Evolutionary conservation across 768 basidiomycete species (phyloP).

Genomic region (Lactifluus hygrophoroides): DNA sequence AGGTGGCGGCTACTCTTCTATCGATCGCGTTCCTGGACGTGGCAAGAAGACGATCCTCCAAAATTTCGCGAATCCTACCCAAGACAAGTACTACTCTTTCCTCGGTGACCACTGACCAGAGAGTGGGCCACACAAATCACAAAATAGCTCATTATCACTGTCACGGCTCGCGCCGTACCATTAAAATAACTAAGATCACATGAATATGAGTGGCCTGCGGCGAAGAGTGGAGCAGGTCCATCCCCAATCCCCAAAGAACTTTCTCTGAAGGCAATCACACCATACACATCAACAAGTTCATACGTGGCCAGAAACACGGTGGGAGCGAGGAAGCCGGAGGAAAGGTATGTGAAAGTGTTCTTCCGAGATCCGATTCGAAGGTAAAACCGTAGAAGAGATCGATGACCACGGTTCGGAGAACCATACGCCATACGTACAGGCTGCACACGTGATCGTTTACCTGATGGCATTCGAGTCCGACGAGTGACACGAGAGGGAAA

Average conservation of each 20-base stretch:
- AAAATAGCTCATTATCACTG: not conserved
- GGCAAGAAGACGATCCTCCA: not conserved
- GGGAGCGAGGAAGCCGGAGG: not conserved
- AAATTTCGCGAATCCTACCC: no score
- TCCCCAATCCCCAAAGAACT: not conserved
- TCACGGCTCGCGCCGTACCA: no score
- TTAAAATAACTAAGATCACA: no score
- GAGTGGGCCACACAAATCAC: not conserved
- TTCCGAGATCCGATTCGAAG: not conserved
- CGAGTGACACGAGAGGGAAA: no score
- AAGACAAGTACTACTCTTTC: no score
- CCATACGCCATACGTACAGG: no score
- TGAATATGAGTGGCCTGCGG: not conserved
- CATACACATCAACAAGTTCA: not conserved
- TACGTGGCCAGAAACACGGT: constrained; percentile 2
- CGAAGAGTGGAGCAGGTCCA: not conserved
- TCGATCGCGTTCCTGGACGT: not conserved
- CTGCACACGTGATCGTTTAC: no score
- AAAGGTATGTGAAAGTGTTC: not conserved
- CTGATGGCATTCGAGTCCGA: no score
- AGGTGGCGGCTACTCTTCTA: not conserved
- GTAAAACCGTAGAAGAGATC: not conserved
- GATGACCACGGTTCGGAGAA: no score
- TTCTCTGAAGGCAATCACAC: not conserved
- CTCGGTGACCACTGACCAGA: no score